Conservation (phyloP, 108 stramenopile genomes). For the Discostella stelligeroides region DNA sequence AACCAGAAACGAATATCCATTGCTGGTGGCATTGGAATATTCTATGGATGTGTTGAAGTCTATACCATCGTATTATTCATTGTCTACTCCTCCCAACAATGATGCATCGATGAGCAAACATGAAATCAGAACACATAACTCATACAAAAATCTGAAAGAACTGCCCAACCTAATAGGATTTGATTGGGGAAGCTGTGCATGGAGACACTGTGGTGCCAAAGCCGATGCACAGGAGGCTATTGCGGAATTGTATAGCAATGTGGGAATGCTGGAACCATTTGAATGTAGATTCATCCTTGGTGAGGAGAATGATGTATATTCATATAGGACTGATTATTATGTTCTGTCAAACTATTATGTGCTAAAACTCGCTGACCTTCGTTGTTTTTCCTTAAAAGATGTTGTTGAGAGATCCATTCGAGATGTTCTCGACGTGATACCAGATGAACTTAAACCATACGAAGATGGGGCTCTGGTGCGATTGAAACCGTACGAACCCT, state of each 20-base stretch:
- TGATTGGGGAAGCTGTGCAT: conserved; percentile 87
- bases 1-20: not conserved
- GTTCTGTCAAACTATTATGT: too few relatives aligned
- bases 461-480: conserved; percentile 37
- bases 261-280: conserved; percentile 86
- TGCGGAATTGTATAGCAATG: conserved; percentile 68
- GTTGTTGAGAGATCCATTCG: conserved; percentile 80
- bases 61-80: conserved; percentile 7
- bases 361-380: too few relatives aligned
- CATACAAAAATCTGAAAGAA: conserved; percentile 14
- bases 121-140: too few relatives aligned
- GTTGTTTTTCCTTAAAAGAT: conserved; percentile 34
- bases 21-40: conserved; percentile 33
- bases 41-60: conserved; percentile 41
- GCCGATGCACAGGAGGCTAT: conserved; percentile 87
- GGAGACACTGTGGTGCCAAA: conserved; percentile 85
- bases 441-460: conserved; percentile 30
- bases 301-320: conserved; percentile 18
- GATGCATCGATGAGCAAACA: too few relatives aligned
- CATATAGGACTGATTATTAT: too few relatives aligned
- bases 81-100: not conserved
- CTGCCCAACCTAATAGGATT: conserved; percentile 61
- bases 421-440: conserved; percentile 69
- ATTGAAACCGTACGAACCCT: conserved; percentile 42
- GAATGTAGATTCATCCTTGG: conserved; percentile 70